Percentiles rank a stretch among this genome's conserved stretches.
Conservation (phyloP, 148 eudicot species). For the Chenopodium quinoa region DNA sequence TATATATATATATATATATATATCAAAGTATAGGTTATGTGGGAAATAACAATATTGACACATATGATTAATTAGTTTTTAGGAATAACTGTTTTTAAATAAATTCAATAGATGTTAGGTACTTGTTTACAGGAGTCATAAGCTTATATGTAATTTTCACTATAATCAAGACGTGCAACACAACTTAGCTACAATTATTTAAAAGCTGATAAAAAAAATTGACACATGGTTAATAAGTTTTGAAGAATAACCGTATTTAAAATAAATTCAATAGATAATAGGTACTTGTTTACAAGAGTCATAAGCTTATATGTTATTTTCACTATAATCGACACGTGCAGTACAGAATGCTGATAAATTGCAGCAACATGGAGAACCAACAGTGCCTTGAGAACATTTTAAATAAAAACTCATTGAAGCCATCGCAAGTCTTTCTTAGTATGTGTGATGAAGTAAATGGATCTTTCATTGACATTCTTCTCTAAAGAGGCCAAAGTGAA, state of each 20-base stretch:
- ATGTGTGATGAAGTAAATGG: neutral
- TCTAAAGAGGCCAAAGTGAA: neutral
- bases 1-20: neutral
- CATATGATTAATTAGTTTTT: neutral
- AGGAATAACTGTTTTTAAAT: neutral
- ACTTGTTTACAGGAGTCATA: neutral
- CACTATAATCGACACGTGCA: neutral
- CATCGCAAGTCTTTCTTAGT: neutral
- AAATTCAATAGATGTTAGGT: neutral
- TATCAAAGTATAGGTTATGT: neutral
- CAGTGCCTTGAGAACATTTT: neutral
- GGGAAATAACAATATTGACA: neutral
- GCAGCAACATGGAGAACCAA: neutral
- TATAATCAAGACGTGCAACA: neutral
- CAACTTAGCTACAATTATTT: neutral
- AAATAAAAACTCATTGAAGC: neutral
- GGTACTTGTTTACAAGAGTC: neutral
- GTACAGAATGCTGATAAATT: neutral
- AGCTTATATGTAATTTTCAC: neutral
- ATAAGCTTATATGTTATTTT: neutral
- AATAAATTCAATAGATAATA: neutral
- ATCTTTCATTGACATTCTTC: neutral
- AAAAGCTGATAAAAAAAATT: neutral
- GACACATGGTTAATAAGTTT: neutral
- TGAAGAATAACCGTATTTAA: neutral